Conservation (phyloP, 2,329 filamentous ascomycete genomes). For the Monosporascus sp. region DNA sequence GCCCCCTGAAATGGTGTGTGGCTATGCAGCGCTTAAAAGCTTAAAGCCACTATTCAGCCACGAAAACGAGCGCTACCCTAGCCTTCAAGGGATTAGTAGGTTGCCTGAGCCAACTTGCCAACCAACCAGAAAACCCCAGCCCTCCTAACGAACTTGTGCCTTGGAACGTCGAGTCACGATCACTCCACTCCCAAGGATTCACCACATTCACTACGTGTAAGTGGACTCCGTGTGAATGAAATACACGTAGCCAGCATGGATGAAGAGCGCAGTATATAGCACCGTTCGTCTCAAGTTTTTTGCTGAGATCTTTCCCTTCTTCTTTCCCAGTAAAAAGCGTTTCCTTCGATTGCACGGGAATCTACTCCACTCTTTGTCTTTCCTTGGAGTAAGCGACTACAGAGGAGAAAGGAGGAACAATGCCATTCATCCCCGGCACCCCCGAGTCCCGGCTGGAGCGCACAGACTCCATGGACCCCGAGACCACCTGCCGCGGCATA, state of each 20-base stretch:
- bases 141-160: not conserved
- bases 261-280: not conserved
- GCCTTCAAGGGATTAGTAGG: too few relatives aligned
- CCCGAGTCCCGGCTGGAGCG: constrained; percentile 76
- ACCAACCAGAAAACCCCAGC: not conserved
- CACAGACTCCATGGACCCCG: constrained; percentile 78
- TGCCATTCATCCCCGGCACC: constrained; percentile 66
- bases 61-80: not conserved
- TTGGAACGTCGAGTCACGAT: not conserved
- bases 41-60: not conserved
- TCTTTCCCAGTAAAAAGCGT: not conserved
- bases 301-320: not conserved
- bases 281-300: not conserved
- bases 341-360: not conserved
- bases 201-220: not conserved
- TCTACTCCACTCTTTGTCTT: not conserved
- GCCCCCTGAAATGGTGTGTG: not conserved
- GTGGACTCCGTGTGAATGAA: not conserved
- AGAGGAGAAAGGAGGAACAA: constrained; percentile 24
- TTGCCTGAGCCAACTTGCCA: not conserved
- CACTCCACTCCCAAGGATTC: not conserved
- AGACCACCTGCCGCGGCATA: constrained; percentile 81
- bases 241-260: not conserved
- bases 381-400: not conserved
- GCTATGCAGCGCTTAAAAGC: not conserved